Percentiles rank a stretch among this genome's conserved stretches.
phyloP scores from a whole-genome alignment of 495 filamentous ascomycete species.

The Penicillium egyptiacum region DNA sequence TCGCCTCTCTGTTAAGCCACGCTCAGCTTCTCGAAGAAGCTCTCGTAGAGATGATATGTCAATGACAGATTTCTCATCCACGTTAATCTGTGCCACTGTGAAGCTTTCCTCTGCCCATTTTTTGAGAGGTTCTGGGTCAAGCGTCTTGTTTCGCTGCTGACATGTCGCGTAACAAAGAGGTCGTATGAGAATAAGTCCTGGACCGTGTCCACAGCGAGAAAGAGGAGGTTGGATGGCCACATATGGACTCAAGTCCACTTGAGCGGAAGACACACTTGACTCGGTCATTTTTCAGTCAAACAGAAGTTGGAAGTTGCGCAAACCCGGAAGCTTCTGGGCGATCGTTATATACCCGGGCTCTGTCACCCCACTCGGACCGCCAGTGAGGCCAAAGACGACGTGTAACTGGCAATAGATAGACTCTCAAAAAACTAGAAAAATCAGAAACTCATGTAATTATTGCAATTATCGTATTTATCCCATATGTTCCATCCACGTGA shows the following conservation, averaged over 20 bases:
- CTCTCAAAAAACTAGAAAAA: neutral
- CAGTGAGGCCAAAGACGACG: neutral
- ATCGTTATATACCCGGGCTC: conserved; percentile 2
- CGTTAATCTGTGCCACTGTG: conserved; percentile 29
- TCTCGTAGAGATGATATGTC: conserved; percentile 6
- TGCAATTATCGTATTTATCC: neutral
- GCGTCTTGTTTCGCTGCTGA: conserved; percentile 23
- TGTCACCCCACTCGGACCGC: neutral
- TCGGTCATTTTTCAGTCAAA: neutral
- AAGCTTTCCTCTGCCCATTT: conserved; percentile 48
- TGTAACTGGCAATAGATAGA: neutral
- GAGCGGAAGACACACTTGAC: conserved; percentile 14
- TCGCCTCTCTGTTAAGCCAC: conserved; percentile 14
- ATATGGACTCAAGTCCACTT: conserved; percentile 8
- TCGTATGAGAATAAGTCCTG: conserved; percentile 51
- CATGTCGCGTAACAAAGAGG: conserved; percentile 23
- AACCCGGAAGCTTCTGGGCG: neutral
- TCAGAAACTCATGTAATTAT: neutral
- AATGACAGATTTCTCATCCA: conserved; percentile 17
- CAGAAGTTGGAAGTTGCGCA: neutral
- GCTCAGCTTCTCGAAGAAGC: conserved; percentile 16
- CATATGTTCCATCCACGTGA: conserved; percentile 8
- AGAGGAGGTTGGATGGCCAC: conserved; percentile 51
- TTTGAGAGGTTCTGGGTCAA: conserved; percentile 35
- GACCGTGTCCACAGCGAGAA: conserved; percentile 55